phyloP scores from a whole-genome alignment of 257 asterid genomes.

The Plantago elongata region DNA sequence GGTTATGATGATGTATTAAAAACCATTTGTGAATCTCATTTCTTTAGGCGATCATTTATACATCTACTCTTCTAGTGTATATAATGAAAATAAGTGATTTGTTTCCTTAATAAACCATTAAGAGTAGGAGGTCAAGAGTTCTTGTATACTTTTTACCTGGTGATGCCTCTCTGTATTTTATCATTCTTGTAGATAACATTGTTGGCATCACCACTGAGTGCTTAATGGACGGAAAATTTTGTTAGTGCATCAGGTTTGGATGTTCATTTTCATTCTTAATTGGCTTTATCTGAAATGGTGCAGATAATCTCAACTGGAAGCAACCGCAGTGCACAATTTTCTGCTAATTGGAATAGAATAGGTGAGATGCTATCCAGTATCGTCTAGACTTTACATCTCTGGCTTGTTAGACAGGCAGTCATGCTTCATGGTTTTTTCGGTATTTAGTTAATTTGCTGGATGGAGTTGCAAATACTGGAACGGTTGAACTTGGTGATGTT shows the following conservation, averaged over 20 bases:
- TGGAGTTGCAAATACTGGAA: constrained; percentile 77
- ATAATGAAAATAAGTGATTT: no score
- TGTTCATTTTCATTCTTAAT: constrained; percentile 4
- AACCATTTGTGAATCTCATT: no score
- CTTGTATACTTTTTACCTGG: no score
- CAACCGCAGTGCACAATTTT: constrained; percentile 57
- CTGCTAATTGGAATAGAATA: constrained; percentile 67
- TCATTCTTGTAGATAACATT: constrained; percentile 2
- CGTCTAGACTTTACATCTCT: constrained; percentile 11
- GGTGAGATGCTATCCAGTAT: constrained; percentile 39
- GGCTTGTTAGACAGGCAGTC: constrained; percentile 17
- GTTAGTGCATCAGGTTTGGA: constrained; percentile 8
- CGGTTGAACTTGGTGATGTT: constrained; percentile 77
- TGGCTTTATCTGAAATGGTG: constrained; percentile 18
- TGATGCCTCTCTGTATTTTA: no score
- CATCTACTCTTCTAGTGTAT: no score
- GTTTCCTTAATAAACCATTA: no score
- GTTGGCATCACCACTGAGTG: constrained; percentile 10
- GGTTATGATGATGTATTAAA: no score
- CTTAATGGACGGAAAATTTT: not conserved
- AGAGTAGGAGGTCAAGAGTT: no score
- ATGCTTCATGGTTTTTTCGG: constrained; percentile 5
- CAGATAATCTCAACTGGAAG: constrained; percentile 82
- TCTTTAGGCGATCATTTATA: no score
- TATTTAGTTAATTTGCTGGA: constrained; percentile 60